Percentiles rank a stretch among this genome's conserved stretches.
Conservation (phyloP, 169 alveolate genomes). For the Cryptosporidium felis region DNA sequence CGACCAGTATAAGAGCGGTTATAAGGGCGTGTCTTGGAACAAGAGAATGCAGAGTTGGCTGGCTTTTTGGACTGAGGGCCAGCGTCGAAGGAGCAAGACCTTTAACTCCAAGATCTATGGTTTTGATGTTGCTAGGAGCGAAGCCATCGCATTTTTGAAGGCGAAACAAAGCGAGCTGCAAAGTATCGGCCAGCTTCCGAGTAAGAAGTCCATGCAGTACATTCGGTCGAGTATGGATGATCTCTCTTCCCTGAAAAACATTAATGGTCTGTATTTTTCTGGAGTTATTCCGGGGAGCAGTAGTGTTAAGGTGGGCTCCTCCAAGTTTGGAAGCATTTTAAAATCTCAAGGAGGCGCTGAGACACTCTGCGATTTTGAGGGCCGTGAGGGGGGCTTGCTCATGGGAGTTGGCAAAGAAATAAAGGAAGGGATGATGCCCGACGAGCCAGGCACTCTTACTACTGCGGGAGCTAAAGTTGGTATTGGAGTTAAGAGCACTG, state of each 20-base stretch:
- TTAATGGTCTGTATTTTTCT: slow-evolving; percentile 17
- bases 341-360: neutral
- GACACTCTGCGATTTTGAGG: neutral
- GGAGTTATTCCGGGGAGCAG: neutral
- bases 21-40: slow-evolving; percentile 65
- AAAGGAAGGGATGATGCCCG: too few relatives aligned
- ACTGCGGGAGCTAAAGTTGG: too few relatives aligned
- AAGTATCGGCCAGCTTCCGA: slow-evolving; percentile 50
- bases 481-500: too few relatives aligned
- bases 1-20: slow-evolving; percentile 55
- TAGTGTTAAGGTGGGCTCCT: neutral
- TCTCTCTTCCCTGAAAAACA: slow-evolving; percentile 4
- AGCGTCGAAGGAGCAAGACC: slow-evolving; percentile 51
- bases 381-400: neutral
- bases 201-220: slow-evolving; percentile 45
- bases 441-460: too few relatives aligned
- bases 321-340: neutral
- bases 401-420: neutral
- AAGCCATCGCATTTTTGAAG: slow-evolving; percentile 68
- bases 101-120: slow-evolving; percentile 63
- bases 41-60: slow-evolving; percentile 66
- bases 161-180: slow-evolving; percentile 60
- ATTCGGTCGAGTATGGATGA: slow-evolving; percentile 20
- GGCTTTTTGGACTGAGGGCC: slow-evolving; percentile 70
- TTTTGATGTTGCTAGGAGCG: slow-evolving; percentile 61